Evolutionary conservation across 371 early-diverging fungal species (phyloP), one percentile per base, ranked within the genome.

Genomic region (Syncephalastrum monosporum): DNA sequence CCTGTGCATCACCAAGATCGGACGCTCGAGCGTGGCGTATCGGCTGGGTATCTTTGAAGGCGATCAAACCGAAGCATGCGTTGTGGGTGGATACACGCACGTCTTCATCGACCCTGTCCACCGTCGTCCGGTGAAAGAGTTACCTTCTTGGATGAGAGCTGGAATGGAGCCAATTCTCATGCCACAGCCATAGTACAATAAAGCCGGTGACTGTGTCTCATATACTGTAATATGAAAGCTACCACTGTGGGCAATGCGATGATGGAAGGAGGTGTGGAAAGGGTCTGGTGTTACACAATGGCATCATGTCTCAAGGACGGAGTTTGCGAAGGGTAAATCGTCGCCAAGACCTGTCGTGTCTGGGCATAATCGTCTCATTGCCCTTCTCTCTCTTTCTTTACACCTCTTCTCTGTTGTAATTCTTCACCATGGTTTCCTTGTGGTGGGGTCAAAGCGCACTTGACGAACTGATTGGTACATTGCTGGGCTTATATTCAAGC

Each of bases 31-130:
- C 49, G 79, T 86, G 24, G 75, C 79, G 4, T 86, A 86, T 47
- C 77, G 79, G 3, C 72, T 86, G 1, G 86, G 86, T 8, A 79
- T 86, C 44, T 86, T 84, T 59, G 78, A 81, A 56, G 67, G 68
- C 10, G 72, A 75, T 4, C 47, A 65, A 12, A 33, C 58, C 7
- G 43, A 62, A 47, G 79, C 79, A 3, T 62, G 67, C 57, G 74
- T 75, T 23, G 73, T 75, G 2, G 79, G 75, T 43, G 75, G 75
- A 43, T 78, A 68, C 41, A 75, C 75, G 1, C 79, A 78, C 48
- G 79, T 78, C 3, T 75, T 78, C 69, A 74, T 75, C 15, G 72
- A 78, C 54, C 63, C 69, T 6, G 47, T 59, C 23, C 21, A 53
- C 24, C 65, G 75, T 56, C 55, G 65, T 17, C 79, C 79, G 12